Conservation (phyloP, 225 moss, liverwort and hornwort species). For the Anthoceros angustus region DNA sequence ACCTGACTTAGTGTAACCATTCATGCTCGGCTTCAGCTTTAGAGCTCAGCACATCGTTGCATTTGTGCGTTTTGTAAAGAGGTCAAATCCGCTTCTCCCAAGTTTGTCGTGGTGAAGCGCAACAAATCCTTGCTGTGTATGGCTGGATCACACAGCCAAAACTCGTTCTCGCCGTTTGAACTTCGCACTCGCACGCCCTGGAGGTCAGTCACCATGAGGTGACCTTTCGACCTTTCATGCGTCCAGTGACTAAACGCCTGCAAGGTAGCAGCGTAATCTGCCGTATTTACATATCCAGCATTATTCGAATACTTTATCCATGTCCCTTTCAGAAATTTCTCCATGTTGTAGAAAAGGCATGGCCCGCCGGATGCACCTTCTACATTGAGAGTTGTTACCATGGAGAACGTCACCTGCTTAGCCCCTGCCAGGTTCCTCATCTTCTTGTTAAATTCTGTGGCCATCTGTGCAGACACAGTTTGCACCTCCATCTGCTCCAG, state of each 20-base stretch:
- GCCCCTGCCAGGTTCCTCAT: not conserved
- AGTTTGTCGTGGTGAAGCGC: slow-evolving; percentile 46
- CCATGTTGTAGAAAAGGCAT: not conserved
- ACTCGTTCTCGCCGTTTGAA: too few relatives aligned
- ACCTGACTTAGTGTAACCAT: slow-evolving; percentile 17
- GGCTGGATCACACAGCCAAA: too few relatives aligned
- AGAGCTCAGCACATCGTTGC: slow-evolving; percentile 28
- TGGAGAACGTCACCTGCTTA: not conserved
- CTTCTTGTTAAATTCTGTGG: not conserved
- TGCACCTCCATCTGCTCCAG: slow-evolving; percentile 1
- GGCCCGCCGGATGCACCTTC: not conserved
- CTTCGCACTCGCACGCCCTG: too few relatives aligned
- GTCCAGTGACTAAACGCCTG: not conserved
- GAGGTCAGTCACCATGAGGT: too few relatives aligned
- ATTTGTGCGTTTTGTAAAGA: slow-evolving; percentile 34
- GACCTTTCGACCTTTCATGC: not conserved
- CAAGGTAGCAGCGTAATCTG: not conserved
- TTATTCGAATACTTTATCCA: slow-evolving; percentile 1
- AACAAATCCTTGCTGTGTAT: slow-evolving; percentile 88
- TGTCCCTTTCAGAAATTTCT: not conserved
- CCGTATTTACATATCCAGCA: not conserved
- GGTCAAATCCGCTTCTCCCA: slow-evolving; percentile 31
- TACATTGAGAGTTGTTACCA: not conserved
- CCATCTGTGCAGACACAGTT: not conserved
- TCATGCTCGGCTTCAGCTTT: slow-evolving; percentile 24